phyloP scores from a whole-genome alignment of 2,329 filamentous ascomycete species.

The Cytospora piceicola region DNA sequence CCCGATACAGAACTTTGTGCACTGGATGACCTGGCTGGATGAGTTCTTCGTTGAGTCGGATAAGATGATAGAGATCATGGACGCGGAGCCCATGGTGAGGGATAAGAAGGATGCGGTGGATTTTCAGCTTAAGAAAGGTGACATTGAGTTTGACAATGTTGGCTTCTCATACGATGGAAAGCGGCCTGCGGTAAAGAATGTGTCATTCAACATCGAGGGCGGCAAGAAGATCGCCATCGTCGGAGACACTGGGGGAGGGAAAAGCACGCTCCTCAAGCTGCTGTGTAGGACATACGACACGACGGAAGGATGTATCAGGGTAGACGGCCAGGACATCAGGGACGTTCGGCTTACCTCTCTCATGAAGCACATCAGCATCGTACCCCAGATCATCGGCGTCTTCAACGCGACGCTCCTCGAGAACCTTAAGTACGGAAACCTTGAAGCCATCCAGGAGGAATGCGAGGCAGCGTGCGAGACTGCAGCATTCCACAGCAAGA shows the following conservation, averaged over 20 bases:
- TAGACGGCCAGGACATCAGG: slow-evolving; percentile 64
- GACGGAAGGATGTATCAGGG: slow-evolving; percentile 54
- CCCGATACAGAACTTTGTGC: slow-evolving; percentile 18
- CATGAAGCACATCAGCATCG: slow-evolving; percentile 62
- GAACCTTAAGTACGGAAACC: slow-evolving; percentile 66
- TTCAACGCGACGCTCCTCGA: slow-evolving; percentile 68
- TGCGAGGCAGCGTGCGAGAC: slow-evolving; percentile 63
- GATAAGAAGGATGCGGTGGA: slow-evolving; percentile 51
- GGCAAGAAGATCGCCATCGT: slow-evolving; percentile 64
- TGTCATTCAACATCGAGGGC: slow-evolving; percentile 53
- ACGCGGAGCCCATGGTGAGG: slow-evolving; percentile 58
- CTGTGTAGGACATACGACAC: slow-evolving; percentile 65
- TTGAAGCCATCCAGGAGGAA: slow-evolving; percentile 63
- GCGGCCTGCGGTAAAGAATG: slow-evolving; percentile 52
- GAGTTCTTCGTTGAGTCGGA: slow-evolving; percentile 64
- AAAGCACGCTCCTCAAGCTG: slow-evolving; percentile 65
- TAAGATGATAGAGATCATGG: slow-evolving; percentile 59
- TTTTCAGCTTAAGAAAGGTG: slow-evolving; percentile 50
- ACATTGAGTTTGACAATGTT: slow-evolving; percentile 59
- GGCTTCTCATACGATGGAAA: slow-evolving; percentile 59
- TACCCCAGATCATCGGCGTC: slow-evolving; percentile 66
- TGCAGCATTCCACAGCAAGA: slow-evolving; percentile 68
- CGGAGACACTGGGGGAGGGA: slow-evolving; percentile 65
- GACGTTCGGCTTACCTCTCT: slow-evolving; percentile 61
- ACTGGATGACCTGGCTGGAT: slow-evolving; percentile 13